These are phyloP conservation scores for Neoboletus brunneissimus DNA, from an alignment of 768 basidiomycete genomes.

Conservation along the genomic window DNA sequence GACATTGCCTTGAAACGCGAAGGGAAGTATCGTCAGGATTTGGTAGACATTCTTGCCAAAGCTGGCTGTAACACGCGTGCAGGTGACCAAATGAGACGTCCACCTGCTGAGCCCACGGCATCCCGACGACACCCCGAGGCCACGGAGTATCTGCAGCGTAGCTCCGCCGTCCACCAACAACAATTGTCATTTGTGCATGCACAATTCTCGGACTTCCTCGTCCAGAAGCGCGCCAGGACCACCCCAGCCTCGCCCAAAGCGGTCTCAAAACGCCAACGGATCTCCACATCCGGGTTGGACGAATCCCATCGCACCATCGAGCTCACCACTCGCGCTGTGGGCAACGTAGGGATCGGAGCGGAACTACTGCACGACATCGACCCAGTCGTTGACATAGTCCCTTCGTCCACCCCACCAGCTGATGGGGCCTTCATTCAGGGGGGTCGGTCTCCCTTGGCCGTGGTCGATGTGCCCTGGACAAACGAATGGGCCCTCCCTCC, in stretches of 20 bases:
- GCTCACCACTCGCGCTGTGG: too few relatives aligned
- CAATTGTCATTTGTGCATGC: neutral
- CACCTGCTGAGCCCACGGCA: neutral
- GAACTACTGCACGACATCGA: too few relatives aligned
- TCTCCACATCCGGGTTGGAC: too few relatives aligned
- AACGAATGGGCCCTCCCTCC: too few relatives aligned
- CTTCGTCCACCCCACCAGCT: too few relatives aligned
- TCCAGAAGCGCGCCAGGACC: neutral
- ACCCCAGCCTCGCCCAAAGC: too few relatives aligned
- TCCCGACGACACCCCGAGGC: rapidly evolving
- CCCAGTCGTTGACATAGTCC: too few relatives aligned
- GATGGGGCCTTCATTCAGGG: too few relatives aligned
- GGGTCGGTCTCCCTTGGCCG: too few relatives aligned
- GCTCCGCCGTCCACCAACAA: neutral
- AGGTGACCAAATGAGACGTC: neutral
- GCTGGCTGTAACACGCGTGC: neutral
- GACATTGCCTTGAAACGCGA: neutral
- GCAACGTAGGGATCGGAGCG: too few relatives aligned
- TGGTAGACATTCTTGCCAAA: neutral
- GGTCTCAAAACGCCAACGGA: neutral
- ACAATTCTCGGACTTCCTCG: neutral
- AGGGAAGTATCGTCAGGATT: rapidly evolving
- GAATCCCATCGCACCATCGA: too few relatives aligned
- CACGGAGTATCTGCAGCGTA: neutral
- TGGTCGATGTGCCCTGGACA: too few relatives aligned